phyloP scores from a whole-genome alignment of 2,329 filamentous ascomycete genomes.

The Fusarium ambrosium region DNA sequence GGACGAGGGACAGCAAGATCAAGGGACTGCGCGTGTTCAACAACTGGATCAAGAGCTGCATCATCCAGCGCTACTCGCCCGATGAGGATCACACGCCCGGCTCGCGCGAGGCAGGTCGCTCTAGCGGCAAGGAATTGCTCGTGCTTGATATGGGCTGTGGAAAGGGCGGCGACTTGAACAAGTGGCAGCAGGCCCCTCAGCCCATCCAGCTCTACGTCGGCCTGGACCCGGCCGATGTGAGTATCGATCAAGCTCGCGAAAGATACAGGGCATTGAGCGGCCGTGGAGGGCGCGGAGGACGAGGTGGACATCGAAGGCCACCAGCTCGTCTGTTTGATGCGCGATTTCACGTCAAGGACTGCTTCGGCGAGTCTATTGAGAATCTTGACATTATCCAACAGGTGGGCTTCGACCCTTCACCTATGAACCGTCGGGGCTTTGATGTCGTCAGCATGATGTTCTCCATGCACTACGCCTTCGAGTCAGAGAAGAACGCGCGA shows the following conservation, averaged over 20 bases:
- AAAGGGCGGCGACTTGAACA: constrained; percentile 94
- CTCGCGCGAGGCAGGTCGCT: constrained; percentile 66
- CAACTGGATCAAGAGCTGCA: constrained; percentile 98
- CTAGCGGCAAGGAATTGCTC: constrained; percentile 73
- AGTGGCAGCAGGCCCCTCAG: constrained; percentile 96
- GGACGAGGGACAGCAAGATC: constrained; percentile 93
- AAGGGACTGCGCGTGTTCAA: constrained; percentile 95
- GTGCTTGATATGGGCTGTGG: constrained; percentile 96
- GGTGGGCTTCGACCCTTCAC: constrained; percentile 86
- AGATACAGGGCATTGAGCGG: constrained; percentile 81
- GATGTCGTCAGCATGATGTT: constrained; percentile 99
- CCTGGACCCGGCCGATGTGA: constrained; percentile 91
- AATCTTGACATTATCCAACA: constrained; percentile 85
- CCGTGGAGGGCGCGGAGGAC: constrained; percentile 68
- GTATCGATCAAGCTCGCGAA: constrained; percentile 89
- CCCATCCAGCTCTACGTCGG: constrained; percentile 94
- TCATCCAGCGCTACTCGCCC: constrained; percentile 96
- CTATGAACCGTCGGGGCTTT: constrained; percentile 84
- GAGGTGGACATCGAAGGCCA: constrained; percentile 63
- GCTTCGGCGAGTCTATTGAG: constrained; percentile 86
- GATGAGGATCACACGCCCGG: constrained; percentile 79
- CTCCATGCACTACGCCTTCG: constrained; percentile 98
- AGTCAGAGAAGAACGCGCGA: constrained; percentile 88
- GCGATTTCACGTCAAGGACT: constrained; percentile 92
- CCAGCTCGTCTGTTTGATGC: constrained; percentile 80